phyloP scores from a whole-genome alignment of 805 yeast genomes.

The Ogataea ganodermae region DNA sequence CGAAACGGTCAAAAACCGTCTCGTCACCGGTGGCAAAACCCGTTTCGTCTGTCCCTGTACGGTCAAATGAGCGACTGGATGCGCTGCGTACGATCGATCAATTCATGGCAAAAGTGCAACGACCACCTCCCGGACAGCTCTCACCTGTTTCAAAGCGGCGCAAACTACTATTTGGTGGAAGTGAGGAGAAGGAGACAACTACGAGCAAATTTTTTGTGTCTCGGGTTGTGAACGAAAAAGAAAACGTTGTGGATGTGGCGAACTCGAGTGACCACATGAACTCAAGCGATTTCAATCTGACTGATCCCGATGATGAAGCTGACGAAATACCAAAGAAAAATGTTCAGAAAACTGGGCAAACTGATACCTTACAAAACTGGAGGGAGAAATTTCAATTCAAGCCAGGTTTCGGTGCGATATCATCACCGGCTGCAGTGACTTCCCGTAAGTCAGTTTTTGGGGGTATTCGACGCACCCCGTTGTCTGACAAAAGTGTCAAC shows the following conservation, averaged over 20 bases:
- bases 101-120: slow-evolving; percentile 17
- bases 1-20: neutral
- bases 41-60: neutral
- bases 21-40: neutral
- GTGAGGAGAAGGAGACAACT: slow-evolving; percentile 8
- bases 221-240: neutral
- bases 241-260: neutral
- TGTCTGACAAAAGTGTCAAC: slow-evolving; percentile 5
- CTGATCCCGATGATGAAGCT: slow-evolving; percentile 31
- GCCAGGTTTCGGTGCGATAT: too few species aligned
- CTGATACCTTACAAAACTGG: slow-evolving; percentile 6
- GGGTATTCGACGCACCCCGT: neutral
- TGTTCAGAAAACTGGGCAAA: neutral
- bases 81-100: slow-evolving; percentile 28
- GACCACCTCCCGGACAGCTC: slow-evolving; percentile 5
- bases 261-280: slow-evolving; percentile 13
- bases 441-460: neutral
- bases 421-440: neutral
- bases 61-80: slow-evolving; percentile 11
- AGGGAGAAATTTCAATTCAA: slow-evolving; percentile 9
- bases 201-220: slow-evolving; percentile 24
- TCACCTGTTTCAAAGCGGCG: slow-evolving; percentile 32
- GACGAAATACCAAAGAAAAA: slow-evolving; percentile 11
- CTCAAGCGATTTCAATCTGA: slow-evolving; percentile 33
- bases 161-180: slow-evolving; percentile 23